These are phyloP conservation scores for Cardamine chenopodiifolia DNA, from an alignment of 345 rosid genomes.

Conservation along the genomic window DNA sequence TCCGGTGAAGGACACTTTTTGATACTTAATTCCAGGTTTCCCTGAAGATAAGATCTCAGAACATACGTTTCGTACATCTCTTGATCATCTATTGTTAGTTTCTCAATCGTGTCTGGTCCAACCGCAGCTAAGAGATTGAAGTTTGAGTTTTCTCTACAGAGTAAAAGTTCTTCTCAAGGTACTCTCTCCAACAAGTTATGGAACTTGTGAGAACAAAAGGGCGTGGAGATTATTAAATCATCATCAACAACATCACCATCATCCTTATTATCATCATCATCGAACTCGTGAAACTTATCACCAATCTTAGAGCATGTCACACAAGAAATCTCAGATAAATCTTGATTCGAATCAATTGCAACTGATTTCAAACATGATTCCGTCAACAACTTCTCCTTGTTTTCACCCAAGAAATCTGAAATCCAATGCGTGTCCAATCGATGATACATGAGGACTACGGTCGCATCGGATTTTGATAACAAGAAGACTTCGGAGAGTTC, in stretches of 20 bases:
- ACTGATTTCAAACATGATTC: conserved; percentile 31
- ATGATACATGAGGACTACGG: conserved; percentile 16
- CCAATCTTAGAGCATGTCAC: background rate
- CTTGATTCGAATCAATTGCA: background rate
- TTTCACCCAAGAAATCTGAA: conserved; percentile 13
- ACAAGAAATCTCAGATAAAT: conserved; percentile 6
- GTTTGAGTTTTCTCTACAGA: background rate
- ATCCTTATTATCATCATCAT: background rate
- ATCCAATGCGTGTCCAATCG: background rate
- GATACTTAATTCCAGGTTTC: background rate
- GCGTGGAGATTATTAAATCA: conserved; percentile 24
- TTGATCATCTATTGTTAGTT: background rate
- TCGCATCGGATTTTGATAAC: conserved; percentile 21
- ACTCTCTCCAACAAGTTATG: conserved; percentile 20
- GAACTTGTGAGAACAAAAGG: conserved; percentile 34
- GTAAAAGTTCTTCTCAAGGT: conserved; percentile 8
- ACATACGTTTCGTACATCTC: conserved; percentile 4
- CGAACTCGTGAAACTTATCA: conserved; percentile 15
- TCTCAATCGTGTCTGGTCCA: conserved; percentile 31
- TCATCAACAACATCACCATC: background rate
- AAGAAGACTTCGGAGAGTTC: conserved; percentile 7
- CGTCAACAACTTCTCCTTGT: background rate
- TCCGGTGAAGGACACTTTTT: conserved; percentile 21
- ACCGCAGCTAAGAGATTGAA: conserved; percentile 20
- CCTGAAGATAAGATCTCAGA: conserved; percentile 22